Evolutionary conservation across 2,329 filamentous ascomycete genomes (phyloP).

Genomic region (Alternaria gansuensis): DNA sequence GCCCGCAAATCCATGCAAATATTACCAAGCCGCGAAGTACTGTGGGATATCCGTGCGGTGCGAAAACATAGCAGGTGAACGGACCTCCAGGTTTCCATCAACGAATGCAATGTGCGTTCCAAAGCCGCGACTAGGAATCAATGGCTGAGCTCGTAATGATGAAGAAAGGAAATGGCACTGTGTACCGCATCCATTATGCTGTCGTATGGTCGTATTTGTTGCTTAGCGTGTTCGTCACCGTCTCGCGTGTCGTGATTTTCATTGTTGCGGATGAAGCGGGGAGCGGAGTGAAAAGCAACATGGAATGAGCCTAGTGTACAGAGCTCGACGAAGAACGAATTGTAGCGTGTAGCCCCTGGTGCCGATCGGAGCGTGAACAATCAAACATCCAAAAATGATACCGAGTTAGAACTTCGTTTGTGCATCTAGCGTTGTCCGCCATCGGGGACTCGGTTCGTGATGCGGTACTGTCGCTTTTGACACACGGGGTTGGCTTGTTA

Average conservation of each 20-base stretch:
- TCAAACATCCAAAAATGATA: background rate
- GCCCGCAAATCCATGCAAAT: slow-evolving; percentile 43
- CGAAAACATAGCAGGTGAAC: slow-evolving; percentile 30
- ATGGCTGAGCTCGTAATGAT: slow-evolving; percentile 19
- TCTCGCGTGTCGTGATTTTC: slow-evolving; percentile 37
- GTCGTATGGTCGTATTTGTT: slow-evolving; percentile 28
- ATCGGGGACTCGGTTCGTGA: background rate
- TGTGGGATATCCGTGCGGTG: slow-evolving; percentile 28
- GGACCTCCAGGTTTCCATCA: slow-evolving; percentile 31
- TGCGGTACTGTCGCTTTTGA: background rate
- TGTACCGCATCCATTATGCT: slow-evolving; percentile 23
- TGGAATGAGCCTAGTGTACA: slow-evolving; percentile 38
- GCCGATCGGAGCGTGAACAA: slow-evolving; percentile 1
- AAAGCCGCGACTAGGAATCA: slow-evolving; percentile 19
- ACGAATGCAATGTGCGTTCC: slow-evolving; percentile 33
- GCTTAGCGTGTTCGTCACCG: slow-evolving; percentile 23
- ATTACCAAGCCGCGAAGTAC: slow-evolving; percentile 34
- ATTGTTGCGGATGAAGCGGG: slow-evolving; percentile 25
- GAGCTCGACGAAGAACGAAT: slow-evolving; percentile 33
- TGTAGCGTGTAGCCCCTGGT: slow-evolving; percentile 9
- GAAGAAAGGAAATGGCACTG: slow-evolving; percentile 19
- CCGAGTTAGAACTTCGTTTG: background rate
- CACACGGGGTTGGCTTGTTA: background rate
- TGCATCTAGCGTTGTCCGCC: background rate
- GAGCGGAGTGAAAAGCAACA: slow-evolving; percentile 19